Conservation (phyloP, 768 basidiomycete species). For the Agaricus bisporus region DNA sequence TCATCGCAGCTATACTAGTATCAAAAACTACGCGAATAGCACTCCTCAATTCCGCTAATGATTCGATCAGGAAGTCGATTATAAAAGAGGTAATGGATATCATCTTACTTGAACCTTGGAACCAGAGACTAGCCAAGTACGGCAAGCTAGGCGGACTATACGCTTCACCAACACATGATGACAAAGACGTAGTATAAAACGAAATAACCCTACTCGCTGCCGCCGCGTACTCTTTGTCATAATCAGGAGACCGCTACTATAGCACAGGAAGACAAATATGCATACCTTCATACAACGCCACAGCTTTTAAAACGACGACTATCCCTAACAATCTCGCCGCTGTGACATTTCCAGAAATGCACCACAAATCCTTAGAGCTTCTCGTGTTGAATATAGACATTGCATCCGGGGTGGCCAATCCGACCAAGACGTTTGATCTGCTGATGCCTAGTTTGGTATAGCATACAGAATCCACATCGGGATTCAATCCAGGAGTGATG, state of each 20-base stretch:
- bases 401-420: constrained; percentile 44
- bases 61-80: constrained; percentile 1
- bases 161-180: constrained; percentile 47
- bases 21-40: constrained; percentile 78
- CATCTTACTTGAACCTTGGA: constrained; percentile 61
- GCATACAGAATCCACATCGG: constrained; percentile 67
- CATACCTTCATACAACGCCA: constrained; percentile 68
- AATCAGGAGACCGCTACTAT: not conserved
- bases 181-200: constrained; percentile 75
- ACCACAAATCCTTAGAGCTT: constrained; percentile 51
- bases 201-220: constrained; percentile 68
- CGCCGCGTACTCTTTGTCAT: constrained; percentile 53
- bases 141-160: constrained; percentile 69
- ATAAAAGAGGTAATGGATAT: not conserved
- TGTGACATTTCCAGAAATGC: constrained; percentile 63
- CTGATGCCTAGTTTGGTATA: constrained; percentile 46
- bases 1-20: constrained; percentile 57
- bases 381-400: constrained; percentile 35
- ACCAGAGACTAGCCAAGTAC: constrained; percentile 70
- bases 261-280: too few species aligned
- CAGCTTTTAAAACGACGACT: constrained; percentile 57
- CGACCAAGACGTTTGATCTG: constrained; percentile 32
- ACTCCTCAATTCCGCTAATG: constrained; percentile 64
- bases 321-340: constrained; percentile 67
- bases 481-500: constrained; percentile 64